Evolutionary conservation across 176 grass and related monocot genomes (phyloP).

Genomic region (Rhynchospora tenuis): DNA sequence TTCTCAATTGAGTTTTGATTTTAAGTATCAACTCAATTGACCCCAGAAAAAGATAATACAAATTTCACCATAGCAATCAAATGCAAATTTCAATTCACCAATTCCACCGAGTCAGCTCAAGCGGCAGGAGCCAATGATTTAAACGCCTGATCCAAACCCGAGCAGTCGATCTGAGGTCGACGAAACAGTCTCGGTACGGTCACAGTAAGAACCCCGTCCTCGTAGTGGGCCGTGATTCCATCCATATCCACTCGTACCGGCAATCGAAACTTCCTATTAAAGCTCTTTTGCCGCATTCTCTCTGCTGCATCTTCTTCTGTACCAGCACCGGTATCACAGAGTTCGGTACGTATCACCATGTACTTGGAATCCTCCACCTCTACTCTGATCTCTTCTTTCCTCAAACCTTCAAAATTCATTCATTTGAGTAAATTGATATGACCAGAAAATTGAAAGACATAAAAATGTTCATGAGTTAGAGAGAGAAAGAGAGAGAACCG

Average conservation of each 20-base stretch:
- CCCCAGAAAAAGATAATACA: background rate
- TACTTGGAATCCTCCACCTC: conserved; percentile 74
- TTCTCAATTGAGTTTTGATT: background rate
- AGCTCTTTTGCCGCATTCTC: conserved; percentile 16
- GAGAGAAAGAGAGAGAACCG: conserved; percentile 27
- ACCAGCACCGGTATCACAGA: background rate
- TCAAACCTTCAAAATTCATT: conserved; percentile 32
- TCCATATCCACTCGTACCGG: conserved; percentile 51
- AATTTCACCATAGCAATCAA: background rate
- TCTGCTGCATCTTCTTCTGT: background rate
- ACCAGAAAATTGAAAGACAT: background rate
- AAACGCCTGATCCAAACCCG: conserved; percentile 16
- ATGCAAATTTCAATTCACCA: background rate
- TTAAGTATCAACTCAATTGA: background rate
- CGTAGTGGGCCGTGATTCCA: conserved; percentile 52
- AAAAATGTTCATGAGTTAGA: background rate
- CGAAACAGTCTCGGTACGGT: conserved; percentile 62
- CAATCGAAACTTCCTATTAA: conserved; percentile 75
- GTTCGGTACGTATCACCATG: conserved; percentile 71
- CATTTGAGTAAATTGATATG: background rate
- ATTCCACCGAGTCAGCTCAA: conserved; percentile 25
- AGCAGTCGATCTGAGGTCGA: background rate
- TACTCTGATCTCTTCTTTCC: conserved; percentile 72
- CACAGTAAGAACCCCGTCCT: conserved; percentile 57
- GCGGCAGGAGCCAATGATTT: conserved; percentile 58